Evolutionary conservation across 2,329 filamentous ascomycete species (phyloP), one percentile per base, ranked within the genome.

Genomic region (Aureobasidium melanogenum): DNA sequence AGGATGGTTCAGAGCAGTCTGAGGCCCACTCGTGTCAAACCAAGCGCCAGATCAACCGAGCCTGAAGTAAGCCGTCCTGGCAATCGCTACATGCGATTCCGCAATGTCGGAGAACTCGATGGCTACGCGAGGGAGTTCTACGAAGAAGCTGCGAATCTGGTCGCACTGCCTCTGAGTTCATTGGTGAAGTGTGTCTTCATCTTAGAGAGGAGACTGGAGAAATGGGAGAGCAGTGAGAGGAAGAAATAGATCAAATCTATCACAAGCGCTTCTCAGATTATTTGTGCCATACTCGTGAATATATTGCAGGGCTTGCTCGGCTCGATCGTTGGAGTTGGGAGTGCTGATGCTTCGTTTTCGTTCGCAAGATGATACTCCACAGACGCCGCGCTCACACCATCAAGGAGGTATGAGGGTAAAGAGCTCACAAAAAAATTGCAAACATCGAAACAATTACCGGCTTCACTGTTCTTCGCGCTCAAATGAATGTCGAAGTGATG

Each of bases 101-200:
- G 76, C 56, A 73, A 70, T 34, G 75, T 75, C 61, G 71, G 76
- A 2, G 78, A 82, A 30, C 69, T 86, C 30, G 62, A 66, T 44
- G 68, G 66, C 47, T 72, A 77, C 17, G 72, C 77, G 19, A 78
- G 70, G 57, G 61, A 68, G 0, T 82, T 86, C 62, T 82, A 82
- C 66, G 74, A 80, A 62, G 72, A 77, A 51, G 80, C 76, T 12
- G 81, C 82, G 10, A 74, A 74, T 63, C 67, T 80, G 17, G 76
- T 76, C 7, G 83, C 80, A 7, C 66, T 83, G 36, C 77, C 78
- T 12, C 63, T 84, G 48, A 71, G 77, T 28, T 78, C 76, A 38
- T 71, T 86, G 46, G 68, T 84, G 15, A 72, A 71, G 60, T 79
- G 77, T 17, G 81, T 85, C 0, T 76, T 74, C 48, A 71, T 76